A percentile compares a stretch with the other conserved stretches of the same genome.
These are phyloP conservation scores for Agaricus subrufescens DNA, from an alignment of 768 basidiomycete species.

Conservation along the genomic window DNA sequence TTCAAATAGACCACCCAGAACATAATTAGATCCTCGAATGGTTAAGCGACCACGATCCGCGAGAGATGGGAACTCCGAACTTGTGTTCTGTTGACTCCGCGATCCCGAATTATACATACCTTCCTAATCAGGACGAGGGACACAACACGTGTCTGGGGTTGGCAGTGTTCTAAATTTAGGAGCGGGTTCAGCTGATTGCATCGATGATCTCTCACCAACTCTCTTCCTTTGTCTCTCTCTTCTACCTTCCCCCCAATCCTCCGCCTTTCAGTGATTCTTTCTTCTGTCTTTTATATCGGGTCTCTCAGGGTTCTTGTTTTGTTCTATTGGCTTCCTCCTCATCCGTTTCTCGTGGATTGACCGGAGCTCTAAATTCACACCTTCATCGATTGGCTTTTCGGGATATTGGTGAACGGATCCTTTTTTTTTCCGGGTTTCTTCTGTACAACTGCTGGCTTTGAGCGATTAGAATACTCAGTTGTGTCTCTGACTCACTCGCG, in stretches of 20 bases:
- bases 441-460: no score
- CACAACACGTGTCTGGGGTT: conserved; percentile 1
- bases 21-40: no score
- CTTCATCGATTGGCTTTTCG: neutral
- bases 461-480: no score
- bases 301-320: no score
- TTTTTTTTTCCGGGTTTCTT: no score
- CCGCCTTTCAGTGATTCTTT: neutral
- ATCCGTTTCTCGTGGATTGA: no score
- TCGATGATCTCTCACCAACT: conserved; percentile 9
- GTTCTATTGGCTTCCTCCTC: no score
- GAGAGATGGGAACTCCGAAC: no score
- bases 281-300: no score
- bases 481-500: neutral
- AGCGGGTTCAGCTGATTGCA: conserved; percentile 2
- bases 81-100: neutral
- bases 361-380: neutral
- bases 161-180: conserved; percentile 7
- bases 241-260: neutral
- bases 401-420: no score
- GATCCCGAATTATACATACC: neutral
- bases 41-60: no score
- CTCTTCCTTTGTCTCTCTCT: neutral
- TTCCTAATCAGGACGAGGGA: neutral
- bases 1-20: no score